phyloP scores from a whole-genome alignment of 768 basidiomycete genomes.

The Boletus rubroflammeus region DNA sequence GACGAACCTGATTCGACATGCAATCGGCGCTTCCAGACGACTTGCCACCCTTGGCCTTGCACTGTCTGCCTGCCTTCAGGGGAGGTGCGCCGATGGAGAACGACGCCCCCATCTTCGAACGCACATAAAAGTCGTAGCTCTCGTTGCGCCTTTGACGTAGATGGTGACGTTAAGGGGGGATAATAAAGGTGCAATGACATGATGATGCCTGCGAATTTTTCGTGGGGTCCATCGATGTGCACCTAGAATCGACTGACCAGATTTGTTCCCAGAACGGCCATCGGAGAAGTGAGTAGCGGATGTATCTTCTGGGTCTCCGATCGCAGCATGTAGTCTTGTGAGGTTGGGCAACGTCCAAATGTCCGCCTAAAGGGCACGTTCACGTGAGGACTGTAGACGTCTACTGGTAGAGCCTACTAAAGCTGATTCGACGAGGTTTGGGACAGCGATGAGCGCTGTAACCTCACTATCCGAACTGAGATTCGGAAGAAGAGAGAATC shows the following conservation, averaged over 20 bases:
- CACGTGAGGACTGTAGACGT: not conserved
- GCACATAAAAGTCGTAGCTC: slow-evolving; percentile 65
- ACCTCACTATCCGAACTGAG: slow-evolving; percentile 10
- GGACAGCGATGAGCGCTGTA: slow-evolving; percentile 67
- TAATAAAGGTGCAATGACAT: slow-evolving; percentile 80
- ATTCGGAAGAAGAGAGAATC: slow-evolving; percentile 64
- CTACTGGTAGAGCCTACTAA: slow-evolving; percentile 44
- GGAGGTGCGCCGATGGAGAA: slow-evolving; percentile 50
- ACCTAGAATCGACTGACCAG: slow-evolving; percentile 41
- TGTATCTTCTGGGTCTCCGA: slow-evolving; percentile 55
- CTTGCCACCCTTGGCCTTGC: slow-evolving; percentile 72
- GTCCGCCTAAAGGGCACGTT: slow-evolving; percentile 57
- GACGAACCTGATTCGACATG: slow-evolving; percentile 72
- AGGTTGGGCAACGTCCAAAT: slow-evolving; percentile 75
- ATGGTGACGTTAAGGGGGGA: slow-evolving; percentile 28
- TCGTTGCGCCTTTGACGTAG: slow-evolving; percentile 27
- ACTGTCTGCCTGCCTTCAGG: slow-evolving; percentile 42
- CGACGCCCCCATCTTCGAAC: slow-evolving; percentile 89
- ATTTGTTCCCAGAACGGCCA: slow-evolving; percentile 50
- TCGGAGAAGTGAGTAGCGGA: slow-evolving; percentile 30
- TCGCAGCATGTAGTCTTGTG: slow-evolving; percentile 76
- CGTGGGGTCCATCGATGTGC: not conserved
- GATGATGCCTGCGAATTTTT: slow-evolving; percentile 61
- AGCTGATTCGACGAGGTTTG: slow-evolving; percentile 86
- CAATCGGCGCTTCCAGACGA: slow-evolving; percentile 59